These are phyloP conservation scores for Schoenoplectus triqueter DNA, from an alignment of 202 grass and related monocot genomes.

Conservation along the genomic window DNA sequence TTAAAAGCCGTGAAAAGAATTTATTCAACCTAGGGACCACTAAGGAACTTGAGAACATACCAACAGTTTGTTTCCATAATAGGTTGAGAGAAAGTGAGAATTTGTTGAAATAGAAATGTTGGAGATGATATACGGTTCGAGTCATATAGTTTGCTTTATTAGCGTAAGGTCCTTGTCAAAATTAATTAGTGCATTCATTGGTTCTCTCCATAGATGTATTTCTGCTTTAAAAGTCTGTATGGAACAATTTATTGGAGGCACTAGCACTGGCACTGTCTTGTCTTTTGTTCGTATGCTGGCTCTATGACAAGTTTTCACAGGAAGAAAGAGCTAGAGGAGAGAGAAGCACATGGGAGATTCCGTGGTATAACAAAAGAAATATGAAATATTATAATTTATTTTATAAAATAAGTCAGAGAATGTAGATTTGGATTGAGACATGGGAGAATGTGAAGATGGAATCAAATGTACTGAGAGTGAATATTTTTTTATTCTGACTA, in stretches of 20 bases:
- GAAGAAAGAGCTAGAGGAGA: constrained; percentile 40
- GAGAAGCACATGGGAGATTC: constrained; percentile 41
- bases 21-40: background rate
- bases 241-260: constrained; percentile 28
- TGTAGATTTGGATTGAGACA: constrained; percentile 37
- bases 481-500: background rate
- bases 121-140: constrained; percentile 3
- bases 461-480: constrained; percentile 35
- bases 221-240: constrained; percentile 14
- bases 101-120: constrained; percentile 33
- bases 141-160: constrained; percentile 34
- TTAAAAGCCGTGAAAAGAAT: constrained; percentile 38
- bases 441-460: constrained; percentile 45
- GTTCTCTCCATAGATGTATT: constrained; percentile 34
- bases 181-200: constrained; percentile 38
- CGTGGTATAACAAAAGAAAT: constrained; percentile 19
- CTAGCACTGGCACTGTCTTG: constrained; percentile 43
- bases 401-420: constrained; percentile 32
- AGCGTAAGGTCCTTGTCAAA: constrained; percentile 38
- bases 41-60: constrained; percentile 43
- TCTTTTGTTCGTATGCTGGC: constrained; percentile 35
- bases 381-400: background rate
- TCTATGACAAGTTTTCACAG: constrained; percentile 43
- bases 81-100: constrained; percentile 36
- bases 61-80: constrained; percentile 33